Percentiles rank a stretch among this genome's conserved stretches.
Evolutionary conservation across 176 grass and related monocot genomes (phyloP).

Genomic region (Cenchrus fungigraminus): DNA sequence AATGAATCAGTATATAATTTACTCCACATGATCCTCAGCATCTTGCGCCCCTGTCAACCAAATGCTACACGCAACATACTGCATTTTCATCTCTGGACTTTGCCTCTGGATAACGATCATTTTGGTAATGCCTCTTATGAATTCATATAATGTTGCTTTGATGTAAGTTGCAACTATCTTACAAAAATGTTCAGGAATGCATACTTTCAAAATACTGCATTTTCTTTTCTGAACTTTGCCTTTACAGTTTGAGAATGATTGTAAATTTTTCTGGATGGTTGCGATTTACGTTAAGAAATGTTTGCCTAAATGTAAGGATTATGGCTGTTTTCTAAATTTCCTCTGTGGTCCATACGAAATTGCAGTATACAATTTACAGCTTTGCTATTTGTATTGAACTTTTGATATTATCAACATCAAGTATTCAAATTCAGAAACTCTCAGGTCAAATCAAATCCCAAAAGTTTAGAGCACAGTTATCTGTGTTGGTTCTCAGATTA

Average conservation of each 20-base stretch:
- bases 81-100: neutral
- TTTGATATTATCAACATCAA: neutral
- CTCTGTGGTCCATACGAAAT: neutral
- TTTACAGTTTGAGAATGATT: neutral
- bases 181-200: too few relatives aligned
- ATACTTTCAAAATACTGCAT: neutral
- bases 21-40: neutral
- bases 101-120: neutral
- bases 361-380: neutral
- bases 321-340: neutral
- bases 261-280: neutral
- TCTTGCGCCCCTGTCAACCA: neutral
- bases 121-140: neutral
- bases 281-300: constrained; percentile 2
- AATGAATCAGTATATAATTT: too few relatives aligned
- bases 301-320: neutral
- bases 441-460: too few relatives aligned
- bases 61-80: neutral
- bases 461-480: too few relatives aligned
- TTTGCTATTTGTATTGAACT: too few relatives aligned
- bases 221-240: neutral
- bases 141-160: neutral
- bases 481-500: too few relatives aligned
- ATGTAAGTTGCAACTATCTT: neutral
- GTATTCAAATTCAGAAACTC: too few relatives aligned